phyloP scores from a whole-genome alignment of 73 alveolate genomes.

The Paramecium bursaria region DNA sequence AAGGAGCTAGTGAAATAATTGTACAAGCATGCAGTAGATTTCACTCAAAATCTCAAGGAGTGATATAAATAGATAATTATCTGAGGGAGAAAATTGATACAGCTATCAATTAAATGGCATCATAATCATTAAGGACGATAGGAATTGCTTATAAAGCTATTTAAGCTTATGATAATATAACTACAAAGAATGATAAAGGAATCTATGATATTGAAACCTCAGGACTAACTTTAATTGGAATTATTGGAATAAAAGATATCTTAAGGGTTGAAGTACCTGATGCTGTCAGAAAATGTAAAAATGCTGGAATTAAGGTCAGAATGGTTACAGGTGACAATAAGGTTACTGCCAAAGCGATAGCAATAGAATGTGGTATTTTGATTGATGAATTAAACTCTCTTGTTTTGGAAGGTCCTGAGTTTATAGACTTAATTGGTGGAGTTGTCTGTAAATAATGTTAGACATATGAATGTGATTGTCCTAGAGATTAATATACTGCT shows the following conservation, averaged over 20 bases:
- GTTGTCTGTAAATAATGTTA: slow-evolving; percentile 80
- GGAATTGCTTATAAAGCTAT: slow-evolving; percentile 73
- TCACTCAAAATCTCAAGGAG: slow-evolving; percentile 73
- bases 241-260: slow-evolving; percentile 86
- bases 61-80: slow-evolving; percentile 67
- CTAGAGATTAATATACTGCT: slow-evolving; percentile 64
- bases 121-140: slow-evolving; percentile 74
- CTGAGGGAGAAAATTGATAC: slow-evolving; percentile 47
- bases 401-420: slow-evolving; percentile 81
- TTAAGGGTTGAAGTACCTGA: slow-evolving; percentile 86
- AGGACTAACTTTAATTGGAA: slow-evolving; percentile 76
- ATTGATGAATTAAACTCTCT: slow-evolving; percentile 21
- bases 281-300: slow-evolving; percentile 80
- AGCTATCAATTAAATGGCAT: slow-evolving; percentile 77
- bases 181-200: slow-evolving; percentile 72
- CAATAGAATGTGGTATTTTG: slow-evolving; percentile 86
- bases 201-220: slow-evolving; percentile 74
- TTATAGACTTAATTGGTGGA: slow-evolving; percentile 86
- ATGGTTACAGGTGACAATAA: slow-evolving; percentile 95
- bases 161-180: slow-evolving; percentile 66
- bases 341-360: slow-evolving; percentile 88
- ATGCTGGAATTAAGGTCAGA: slow-evolving; percentile 92
- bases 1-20: slow-evolving; percentile 87
- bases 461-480: slow-evolving; percentile 61
- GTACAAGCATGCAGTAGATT: slow-evolving; percentile 72